A percentile compares a stretch with the other conserved stretches of the same genome.
These are phyloP conservation scores for Cytospora schulzeri DNA, from an alignment of 2,329 filamentous ascomycete species.

Conservation along the genomic window DNA sequence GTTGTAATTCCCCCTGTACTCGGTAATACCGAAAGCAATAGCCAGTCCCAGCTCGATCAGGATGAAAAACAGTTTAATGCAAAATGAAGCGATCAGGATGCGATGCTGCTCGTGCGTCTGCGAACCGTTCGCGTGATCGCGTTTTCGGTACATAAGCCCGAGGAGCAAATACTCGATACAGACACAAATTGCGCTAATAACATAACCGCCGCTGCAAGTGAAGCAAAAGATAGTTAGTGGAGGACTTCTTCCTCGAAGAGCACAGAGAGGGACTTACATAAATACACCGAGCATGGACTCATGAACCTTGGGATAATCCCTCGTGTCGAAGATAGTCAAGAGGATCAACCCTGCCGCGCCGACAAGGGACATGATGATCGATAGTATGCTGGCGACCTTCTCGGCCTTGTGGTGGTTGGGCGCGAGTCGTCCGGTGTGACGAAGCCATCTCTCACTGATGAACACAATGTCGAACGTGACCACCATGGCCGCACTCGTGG, in stretches of 20 bases:
- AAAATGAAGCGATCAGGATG: slow-evolving; percentile 74
- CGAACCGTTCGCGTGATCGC: slow-evolving; percentile 71
- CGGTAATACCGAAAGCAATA: slow-evolving; percentile 66
- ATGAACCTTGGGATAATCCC: slow-evolving; percentile 64
- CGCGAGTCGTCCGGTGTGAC: slow-evolving; percentile 73
- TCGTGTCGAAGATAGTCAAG: slow-evolving; percentile 78
- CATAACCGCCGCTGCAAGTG: slow-evolving; percentile 60
- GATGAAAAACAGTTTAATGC: slow-evolving; percentile 79
- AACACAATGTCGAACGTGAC: slow-evolving; percentile 79
- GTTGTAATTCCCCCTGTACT: slow-evolving; percentile 53
- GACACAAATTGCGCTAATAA: slow-evolving; percentile 79
- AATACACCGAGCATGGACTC: slow-evolving; percentile 75
- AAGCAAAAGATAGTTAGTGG: background rate
- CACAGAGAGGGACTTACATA: slow-evolving; percentile 46
- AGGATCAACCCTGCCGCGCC: slow-evolving; percentile 78
- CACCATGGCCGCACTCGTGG: slow-evolving; percentile 67
- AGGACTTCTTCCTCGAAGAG: background rate
- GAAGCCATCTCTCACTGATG: slow-evolving; percentile 74
- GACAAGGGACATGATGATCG: slow-evolving; percentile 65
- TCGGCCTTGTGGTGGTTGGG: slow-evolving; percentile 65
- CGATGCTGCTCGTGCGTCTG: slow-evolving; percentile 71
- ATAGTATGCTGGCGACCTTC: slow-evolving; percentile 59
- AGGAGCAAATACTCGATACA: slow-evolving; percentile 65
- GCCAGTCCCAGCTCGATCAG: slow-evolving; percentile 71
- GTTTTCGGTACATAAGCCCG: slow-evolving; percentile 11